Conservation (phyloP, 2,329 filamentous ascomycete genomes). For the Fusarium brachygibbosum region DNA sequence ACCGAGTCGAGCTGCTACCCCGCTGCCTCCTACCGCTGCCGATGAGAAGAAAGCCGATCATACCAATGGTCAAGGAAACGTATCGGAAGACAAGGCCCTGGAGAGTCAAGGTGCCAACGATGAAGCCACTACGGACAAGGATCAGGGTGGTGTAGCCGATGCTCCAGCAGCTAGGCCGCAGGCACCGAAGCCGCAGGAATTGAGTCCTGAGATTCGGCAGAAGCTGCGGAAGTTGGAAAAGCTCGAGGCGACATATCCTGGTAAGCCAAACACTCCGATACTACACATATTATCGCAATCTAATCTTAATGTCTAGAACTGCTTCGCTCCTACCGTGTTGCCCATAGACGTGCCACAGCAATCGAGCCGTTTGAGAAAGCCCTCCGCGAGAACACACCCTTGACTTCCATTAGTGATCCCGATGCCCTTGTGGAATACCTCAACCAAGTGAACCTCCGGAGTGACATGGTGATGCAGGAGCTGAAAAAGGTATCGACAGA, state of each 20-base stretch:
- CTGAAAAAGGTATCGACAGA: constrained; percentile 88
- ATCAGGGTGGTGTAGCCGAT: constrained; percentile 35
- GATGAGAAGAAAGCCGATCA: constrained; percentile 53
- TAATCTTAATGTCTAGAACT: constrained; percentile 67
- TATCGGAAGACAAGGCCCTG: constrained; percentile 36
- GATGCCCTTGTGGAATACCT: constrained; percentile 89
- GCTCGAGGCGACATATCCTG: constrained; percentile 87
- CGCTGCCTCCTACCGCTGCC: constrained; percentile 58
- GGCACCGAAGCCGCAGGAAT: constrained; percentile 59
- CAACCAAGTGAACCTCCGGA: constrained; percentile 85
- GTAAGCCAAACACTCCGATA: constrained; percentile 59
- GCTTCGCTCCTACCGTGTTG: constrained; percentile 89
- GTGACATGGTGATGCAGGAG: constrained; percentile 94
- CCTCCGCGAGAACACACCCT: constrained; percentile 90
- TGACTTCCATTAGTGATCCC: constrained; percentile 89
- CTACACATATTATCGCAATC: background rate
- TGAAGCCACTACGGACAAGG: constrained; percentile 41
- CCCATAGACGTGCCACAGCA: constrained; percentile 85
- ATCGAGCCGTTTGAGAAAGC: constrained; percentile 95
- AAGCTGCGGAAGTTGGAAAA: constrained; percentile 91
- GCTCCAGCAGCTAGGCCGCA: constrained; percentile 31
- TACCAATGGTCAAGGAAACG: constrained; percentile 25
- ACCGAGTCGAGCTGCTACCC: constrained; percentile 72
- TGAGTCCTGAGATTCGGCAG: constrained; percentile 79
- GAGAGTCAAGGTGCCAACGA: constrained; percentile 24